These are phyloP conservation scores for Tetracentron sinense DNA, from an alignment of 164 flowering plant species.

Conservation along the genomic window DNA sequence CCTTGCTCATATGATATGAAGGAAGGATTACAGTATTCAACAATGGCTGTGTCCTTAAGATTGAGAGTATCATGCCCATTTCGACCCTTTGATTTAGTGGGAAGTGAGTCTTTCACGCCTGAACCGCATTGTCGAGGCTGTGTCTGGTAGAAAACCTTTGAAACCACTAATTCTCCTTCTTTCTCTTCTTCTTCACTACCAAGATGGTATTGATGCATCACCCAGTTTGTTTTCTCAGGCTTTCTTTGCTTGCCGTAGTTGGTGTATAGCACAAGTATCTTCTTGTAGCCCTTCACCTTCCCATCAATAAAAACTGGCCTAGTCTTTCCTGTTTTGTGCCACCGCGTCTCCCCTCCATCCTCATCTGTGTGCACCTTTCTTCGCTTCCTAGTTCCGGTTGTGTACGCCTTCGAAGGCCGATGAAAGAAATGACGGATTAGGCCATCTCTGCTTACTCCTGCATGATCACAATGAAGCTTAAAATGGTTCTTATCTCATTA, in stretches of 20 bases:
- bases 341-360: conserved; percentile 67
- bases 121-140: conserved; percentile 77
- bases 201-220: conserved; percentile 83
- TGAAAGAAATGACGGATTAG: conserved; percentile 76
- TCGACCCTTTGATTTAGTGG: conserved; percentile 15
- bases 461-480: background rate
- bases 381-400: conserved; percentile 74
- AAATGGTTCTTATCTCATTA: background rate
- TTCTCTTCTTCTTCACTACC: conserved; percentile 77
- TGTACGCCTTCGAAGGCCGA: conserved; percentile 80
- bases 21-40: conserved; percentile 29
- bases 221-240: conserved; percentile 89
- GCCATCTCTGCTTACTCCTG: conserved; percentile 79
- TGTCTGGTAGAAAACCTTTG: conserved; percentile 78
- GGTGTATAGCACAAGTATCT: conserved; percentile 76
- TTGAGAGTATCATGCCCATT: conserved; percentile 11
- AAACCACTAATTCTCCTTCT: conserved; percentile 73
- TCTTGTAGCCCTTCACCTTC: conserved; percentile 61
- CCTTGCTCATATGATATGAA: conserved; percentile 33
- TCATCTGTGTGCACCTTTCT: conserved; percentile 60
- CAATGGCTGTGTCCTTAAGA: conserved; percentile 21
- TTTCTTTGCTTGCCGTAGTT: conserved; percentile 71
- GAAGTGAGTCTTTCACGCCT: conserved; percentile 15
- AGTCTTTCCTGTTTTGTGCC: conserved; percentile 91
- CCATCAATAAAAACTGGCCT: conserved; percentile 48